Conservation (phyloP, 225 moss, liverwort and hornwort genomes). For the Bryum argenteum region DNA sequence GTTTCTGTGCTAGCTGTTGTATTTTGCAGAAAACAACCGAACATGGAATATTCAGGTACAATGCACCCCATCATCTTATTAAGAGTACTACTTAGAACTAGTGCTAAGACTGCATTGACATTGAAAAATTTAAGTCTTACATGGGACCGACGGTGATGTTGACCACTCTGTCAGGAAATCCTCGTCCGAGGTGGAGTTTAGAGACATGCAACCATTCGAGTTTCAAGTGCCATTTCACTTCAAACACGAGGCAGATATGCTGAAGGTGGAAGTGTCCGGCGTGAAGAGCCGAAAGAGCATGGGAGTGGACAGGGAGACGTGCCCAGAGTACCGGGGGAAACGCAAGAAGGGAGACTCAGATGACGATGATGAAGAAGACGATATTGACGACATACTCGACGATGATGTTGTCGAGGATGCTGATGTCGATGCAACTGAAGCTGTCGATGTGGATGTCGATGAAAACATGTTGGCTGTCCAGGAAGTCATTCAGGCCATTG, state of each 20-base stretch:
- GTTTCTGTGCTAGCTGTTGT: slow-evolving; percentile 68
- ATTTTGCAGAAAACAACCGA: slow-evolving; percentile 73
- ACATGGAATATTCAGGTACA: slow-evolving; percentile 68
- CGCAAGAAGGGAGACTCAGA: slow-evolving; percentile 38
- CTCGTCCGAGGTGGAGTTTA: slow-evolving; percentile 37
- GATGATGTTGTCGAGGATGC: slow-evolving; percentile 30
- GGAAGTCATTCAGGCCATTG: too few species aligned
- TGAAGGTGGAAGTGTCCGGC: slow-evolving; percentile 56
- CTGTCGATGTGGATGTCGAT: too few species aligned
- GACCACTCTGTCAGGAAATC: slow-evolving; percentile 40
- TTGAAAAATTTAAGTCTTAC: too few species aligned
- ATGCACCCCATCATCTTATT: too few species aligned
- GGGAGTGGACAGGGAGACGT: slow-evolving; percentile 43
- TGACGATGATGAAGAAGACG: slow-evolving; percentile 35
- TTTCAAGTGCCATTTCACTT: slow-evolving; percentile 51
- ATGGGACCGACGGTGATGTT: too few species aligned
- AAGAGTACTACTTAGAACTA: too few species aligned
- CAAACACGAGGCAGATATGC: slow-evolving; percentile 44
- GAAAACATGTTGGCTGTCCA: too few species aligned
- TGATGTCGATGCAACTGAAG: too few species aligned
- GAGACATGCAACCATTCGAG: slow-evolving; percentile 39
- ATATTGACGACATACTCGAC: slow-evolving; percentile 28
- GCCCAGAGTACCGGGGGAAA: slow-evolving; percentile 35
- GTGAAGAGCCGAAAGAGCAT: slow-evolving; percentile 51
- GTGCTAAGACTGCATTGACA: not conserved